Base-by-base conservation (phyloP, 768 basidiomycete genomes). In the Lentinula guzmanii region DNA sequence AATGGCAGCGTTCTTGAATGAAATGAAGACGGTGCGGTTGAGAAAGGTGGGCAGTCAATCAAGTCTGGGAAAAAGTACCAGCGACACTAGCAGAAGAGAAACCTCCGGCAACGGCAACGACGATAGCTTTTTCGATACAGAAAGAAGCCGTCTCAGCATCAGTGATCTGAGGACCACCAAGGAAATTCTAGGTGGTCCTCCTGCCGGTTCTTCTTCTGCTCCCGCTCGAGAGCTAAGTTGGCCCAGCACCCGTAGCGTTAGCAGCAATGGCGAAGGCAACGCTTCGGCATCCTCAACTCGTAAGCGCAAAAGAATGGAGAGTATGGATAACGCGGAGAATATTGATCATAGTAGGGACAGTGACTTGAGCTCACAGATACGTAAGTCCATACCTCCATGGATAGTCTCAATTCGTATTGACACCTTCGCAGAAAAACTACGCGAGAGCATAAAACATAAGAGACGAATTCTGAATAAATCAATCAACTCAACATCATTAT, bases 1-100 rank as follows among this genome's bases (percentile, higher is more conserved):
- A 70, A 91, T 93, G 88, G 87, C 87, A 0, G 89, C 86, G 1
- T 93, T 93, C 67, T 71, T 93, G 64, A 85, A 75, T 5, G 91
- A 93, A 70, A 85, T 93, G 79, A 92, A 91, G 77, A 87, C 82
- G 1, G 87, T 85, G 28, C 77, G 86, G 52, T 67, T 93, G 55
- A 80, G 82, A 63, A 90, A 82, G 70, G 83, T 87, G 0, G 71
- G 72, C 43, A 70, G 71, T n/a, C 68, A 67, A 39, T 39, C 63
- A 10, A 48, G 60, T 15, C 46, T 52, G 33, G 34, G 41, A 2
- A 52, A 45, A 18, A 58, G 57, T 53, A 50, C 54, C 16, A 24
- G n/a, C 18, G 43, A 62, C 24, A 52, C 21, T 28, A 55, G 63
- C 54, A 54, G 61, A 9, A 62, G 56, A 21, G 64, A 65, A 2